phyloP scores from a whole-genome alignment of 208 protist genomes.

The Trichomonas tenax region DNA sequence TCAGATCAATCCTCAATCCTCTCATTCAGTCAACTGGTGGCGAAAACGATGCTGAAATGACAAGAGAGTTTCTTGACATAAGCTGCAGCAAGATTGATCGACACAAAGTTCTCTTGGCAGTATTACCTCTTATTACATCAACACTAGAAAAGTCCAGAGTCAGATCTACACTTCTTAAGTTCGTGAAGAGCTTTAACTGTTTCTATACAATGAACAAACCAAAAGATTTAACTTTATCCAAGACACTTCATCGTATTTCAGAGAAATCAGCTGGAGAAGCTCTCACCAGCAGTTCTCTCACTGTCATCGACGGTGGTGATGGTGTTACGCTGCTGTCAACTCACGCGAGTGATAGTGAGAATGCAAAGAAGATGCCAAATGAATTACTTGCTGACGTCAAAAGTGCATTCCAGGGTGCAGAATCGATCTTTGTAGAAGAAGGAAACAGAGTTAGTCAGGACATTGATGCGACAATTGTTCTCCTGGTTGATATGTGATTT shows the following conservation, averaged over 20 bases:
- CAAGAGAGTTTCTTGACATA: background rate
- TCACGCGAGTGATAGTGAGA: background rate
- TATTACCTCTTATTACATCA: background rate
- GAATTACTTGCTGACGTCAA: background rate
- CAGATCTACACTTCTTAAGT: background rate
- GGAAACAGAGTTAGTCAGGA: background rate
- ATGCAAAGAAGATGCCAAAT: background rate
- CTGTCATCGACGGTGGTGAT: background rate
- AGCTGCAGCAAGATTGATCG: background rate
- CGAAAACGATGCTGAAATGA: background rate
- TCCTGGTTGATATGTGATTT: background rate
- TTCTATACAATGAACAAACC: background rate
- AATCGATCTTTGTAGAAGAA: background rate
- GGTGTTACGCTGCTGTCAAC: background rate
- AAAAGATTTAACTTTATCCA: background rate
- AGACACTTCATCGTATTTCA: background rate
- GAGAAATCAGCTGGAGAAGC: background rate
- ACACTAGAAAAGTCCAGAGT: background rate
- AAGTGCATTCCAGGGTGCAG: background rate
- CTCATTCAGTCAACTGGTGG: background rate
- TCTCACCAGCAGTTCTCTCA: background rate
- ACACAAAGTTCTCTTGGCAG: background rate
- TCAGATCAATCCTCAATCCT: background rate
- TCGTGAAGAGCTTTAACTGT: background rate
- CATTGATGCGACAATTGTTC: background rate